phyloP scores from a whole-genome alignment of 1,284 basidiomycete genomes.

The Puccinia novopanici region DNA sequence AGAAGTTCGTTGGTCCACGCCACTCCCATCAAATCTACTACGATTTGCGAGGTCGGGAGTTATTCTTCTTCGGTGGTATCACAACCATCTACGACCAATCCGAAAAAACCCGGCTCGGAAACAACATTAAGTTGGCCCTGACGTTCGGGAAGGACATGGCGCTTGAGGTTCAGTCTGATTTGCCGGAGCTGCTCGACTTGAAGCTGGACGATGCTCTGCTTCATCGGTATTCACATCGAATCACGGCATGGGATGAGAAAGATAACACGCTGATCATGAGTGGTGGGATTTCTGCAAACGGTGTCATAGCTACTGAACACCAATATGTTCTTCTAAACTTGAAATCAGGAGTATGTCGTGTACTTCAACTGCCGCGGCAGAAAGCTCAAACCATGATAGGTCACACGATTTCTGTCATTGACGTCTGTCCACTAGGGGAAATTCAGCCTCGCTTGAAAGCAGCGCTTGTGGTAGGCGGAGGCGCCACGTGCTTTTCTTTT shows the following conservation, averaged over 20 bases:
- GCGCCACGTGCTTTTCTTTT: slow-evolving; percentile 47
- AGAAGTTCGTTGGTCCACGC: slow-evolving; percentile 31
- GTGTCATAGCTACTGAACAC: slow-evolving; percentile 29
- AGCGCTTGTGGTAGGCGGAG: slow-evolving; percentile 39
- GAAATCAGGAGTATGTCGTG: background rate
- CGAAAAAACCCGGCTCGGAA: slow-evolving; percentile 10
- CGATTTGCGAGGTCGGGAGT: background rate
- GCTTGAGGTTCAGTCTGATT: background rate
- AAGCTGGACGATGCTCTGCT: slow-evolving; percentile 11
- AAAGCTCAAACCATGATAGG: slow-evolving; percentile 30
- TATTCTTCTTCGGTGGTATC: slow-evolving; percentile 45
- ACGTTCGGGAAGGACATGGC: slow-evolving; percentile 2
- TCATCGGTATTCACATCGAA: slow-evolving; percentile 42
- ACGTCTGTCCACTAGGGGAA: background rate
- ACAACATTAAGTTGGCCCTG: slow-evolving; percentile 35
- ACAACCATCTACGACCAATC: background rate
- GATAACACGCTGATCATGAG: slow-evolving; percentile 16
- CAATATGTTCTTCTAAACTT: slow-evolving; percentile 35
- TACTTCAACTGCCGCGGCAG: slow-evolving; percentile 1
- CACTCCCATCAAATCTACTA: slow-evolving; percentile 49
- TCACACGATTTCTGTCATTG: slow-evolving; percentile 20
- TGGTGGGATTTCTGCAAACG: slow-evolving; percentile 42
- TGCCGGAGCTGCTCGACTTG: slow-evolving; percentile 9
- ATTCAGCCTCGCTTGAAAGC: slow-evolving; percentile 4
- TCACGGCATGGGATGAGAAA: slow-evolving; percentile 30